These are phyloP conservation scores for Turnera subulata DNA, from an alignment of 345 rosid genomes.

Conservation along the genomic window DNA sequence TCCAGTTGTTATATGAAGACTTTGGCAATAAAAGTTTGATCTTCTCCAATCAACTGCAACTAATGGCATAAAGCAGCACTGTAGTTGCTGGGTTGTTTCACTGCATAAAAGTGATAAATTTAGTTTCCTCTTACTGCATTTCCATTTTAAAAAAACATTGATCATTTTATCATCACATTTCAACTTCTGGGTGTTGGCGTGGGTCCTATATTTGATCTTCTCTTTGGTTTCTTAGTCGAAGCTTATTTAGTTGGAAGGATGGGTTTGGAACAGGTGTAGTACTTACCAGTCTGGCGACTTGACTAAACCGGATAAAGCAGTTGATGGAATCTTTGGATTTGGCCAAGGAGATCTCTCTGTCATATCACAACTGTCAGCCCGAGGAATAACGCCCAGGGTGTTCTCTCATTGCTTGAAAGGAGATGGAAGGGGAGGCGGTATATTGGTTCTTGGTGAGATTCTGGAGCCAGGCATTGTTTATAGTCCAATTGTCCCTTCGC, in stretches of 20 bases:
- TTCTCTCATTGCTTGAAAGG: constrained; percentile 35
- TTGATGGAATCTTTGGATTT: constrained; percentile 36
- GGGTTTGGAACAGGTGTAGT: constrained; percentile 34
- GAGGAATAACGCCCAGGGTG: constrained; percentile 26
- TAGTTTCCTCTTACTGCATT: too few relatives aligned
- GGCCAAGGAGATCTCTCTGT: constrained; percentile 33
- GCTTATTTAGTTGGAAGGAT: constrained; percentile 13
- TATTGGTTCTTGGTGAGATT: constrained; percentile 35
- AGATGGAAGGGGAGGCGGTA: constrained; percentile 32
- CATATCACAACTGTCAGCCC: constrained; percentile 26
- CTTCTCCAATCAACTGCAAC: too few relatives aligned
- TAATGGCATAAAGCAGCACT: too few relatives aligned
- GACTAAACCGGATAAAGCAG: constrained; percentile 26
- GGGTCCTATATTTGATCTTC: constrained; percentile 2
- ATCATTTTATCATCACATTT: too few relatives aligned
- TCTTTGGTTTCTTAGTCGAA: constrained; percentile 2
- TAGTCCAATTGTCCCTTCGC: constrained; percentile 31
- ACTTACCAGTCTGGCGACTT: constrained; percentile 31
- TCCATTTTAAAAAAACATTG: too few relatives aligned
- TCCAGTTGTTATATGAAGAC: too few relatives aligned
- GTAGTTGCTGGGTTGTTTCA: too few relatives aligned
- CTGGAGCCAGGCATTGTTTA: constrained; percentile 34
- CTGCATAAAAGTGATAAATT: too few relatives aligned
- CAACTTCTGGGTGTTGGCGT: too few relatives aligned
- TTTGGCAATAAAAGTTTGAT: too few relatives aligned